phyloP scores from a whole-genome alignment of 169 alveolate species.

The Plasmodium chabaudi region DNA sequence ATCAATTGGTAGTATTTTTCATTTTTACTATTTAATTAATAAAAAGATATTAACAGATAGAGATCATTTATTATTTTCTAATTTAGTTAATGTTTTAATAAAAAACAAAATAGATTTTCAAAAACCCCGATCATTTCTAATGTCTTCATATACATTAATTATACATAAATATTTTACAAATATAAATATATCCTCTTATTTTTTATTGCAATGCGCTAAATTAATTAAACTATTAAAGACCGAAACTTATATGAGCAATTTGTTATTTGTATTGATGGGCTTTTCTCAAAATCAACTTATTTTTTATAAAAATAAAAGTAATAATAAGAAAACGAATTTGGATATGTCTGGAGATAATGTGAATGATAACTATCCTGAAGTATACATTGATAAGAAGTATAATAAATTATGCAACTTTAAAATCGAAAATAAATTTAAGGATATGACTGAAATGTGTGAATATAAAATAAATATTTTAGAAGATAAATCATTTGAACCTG shows the following conservation, averaged over 20 bases:
- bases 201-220: conserved; percentile 59
- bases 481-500: conserved; percentile 8
- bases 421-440: conserved; percentile 65
- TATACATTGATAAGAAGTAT: conserved; percentile 40
- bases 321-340: background rate
- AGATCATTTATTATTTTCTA: conserved; percentile 32
- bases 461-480: conserved; percentile 40
- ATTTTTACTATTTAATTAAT: conserved; percentile 47
- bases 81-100: conserved; percentile 32
- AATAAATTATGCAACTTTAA: conserved; percentile 59
- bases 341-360: too few relatives aligned
- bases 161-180: conserved; percentile 60
- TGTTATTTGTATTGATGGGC: conserved; percentile 59
- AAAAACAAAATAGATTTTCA: conserved; percentile 28
- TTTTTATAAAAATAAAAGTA: conserved; percentile 51
- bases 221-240: conserved; percentile 23
- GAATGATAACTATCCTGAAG: background rate
- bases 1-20: conserved; percentile 67
- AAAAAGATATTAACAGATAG: conserved; percentile 1
- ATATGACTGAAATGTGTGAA: conserved; percentile 41
- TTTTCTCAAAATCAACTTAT: conserved; percentile 56
- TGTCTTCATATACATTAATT: conserved; percentile 65
- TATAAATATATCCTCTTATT: conserved; percentile 43
- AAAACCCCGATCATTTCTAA: conserved; percentile 48
- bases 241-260: conserved; percentile 44